These are phyloP conservation scores for Vitis hybrid DNA, from an alignment of 177 flowering plant genomes.

Conservation along the genomic window DNA sequence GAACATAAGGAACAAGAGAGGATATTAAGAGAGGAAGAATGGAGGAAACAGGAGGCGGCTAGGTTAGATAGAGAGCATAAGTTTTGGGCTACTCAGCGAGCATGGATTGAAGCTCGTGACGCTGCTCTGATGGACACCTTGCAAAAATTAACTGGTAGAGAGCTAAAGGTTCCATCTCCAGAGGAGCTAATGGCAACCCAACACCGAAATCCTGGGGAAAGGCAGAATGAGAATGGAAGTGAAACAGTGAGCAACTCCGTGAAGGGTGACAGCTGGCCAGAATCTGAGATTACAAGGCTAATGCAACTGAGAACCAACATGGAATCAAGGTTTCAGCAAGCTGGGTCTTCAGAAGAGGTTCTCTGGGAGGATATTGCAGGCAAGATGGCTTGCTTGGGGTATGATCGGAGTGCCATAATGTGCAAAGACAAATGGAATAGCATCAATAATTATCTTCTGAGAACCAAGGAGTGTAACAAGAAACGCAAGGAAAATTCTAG, in stretches of 20 bases:
- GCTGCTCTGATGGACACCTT: slow-evolving; percentile 70
- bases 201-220: slow-evolving; percentile 21
- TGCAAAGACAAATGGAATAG: slow-evolving; percentile 74
- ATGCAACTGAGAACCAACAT: slow-evolving; percentile 37
- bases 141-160: slow-evolving; percentile 45
- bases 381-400: slow-evolving; percentile 60
- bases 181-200: slow-evolving; percentile 20
- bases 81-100: slow-evolving; percentile 77
- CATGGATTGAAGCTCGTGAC: slow-evolving; percentile 83
- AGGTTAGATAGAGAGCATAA: slow-evolving; percentile 63
- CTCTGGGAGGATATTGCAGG: slow-evolving; percentile 65
- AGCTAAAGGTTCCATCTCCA: slow-evolving; percentile 9
- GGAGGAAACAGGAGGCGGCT: slow-evolving; percentile 68
- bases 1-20: slow-evolving; percentile 79
- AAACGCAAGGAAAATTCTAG: slow-evolving; percentile 50
- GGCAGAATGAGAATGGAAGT: slow-evolving; percentile 29
- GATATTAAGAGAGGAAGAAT: slow-evolving; percentile 66
- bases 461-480: slow-evolving; percentile 40
- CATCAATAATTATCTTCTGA: slow-evolving; percentile 29
- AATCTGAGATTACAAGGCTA: slow-evolving; percentile 44
- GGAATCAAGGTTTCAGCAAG: slow-evolving; percentile 41
- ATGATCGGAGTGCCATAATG: slow-evolving; percentile 38
- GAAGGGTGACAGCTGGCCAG: slow-evolving; percentile 39
- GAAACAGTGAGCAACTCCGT: slow-evolving; percentile 16
- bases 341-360: slow-evolving; percentile 31